Evolutionary conservation across 2,329 filamentous ascomycete species (phyloP), one percentile per base, ranked within the genome.

Genomic region (Aspergillus sp.): DNA sequence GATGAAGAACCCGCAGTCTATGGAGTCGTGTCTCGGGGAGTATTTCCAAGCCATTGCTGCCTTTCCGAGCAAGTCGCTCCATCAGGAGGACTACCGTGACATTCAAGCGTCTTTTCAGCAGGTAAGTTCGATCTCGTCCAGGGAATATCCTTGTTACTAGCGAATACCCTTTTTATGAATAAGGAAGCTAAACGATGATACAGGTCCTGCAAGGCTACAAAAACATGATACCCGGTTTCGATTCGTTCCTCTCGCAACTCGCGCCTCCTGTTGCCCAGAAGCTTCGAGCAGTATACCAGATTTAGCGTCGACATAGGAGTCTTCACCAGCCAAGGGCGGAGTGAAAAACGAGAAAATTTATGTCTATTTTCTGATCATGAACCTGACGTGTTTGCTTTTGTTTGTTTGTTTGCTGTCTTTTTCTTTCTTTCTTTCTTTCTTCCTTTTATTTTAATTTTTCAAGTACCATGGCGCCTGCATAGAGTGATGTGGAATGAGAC

Each of bases 31-130:
- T 48, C 74, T 98, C 36, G 75, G 85, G 33, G 80, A 85, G 47
- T 94, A 93, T 69, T 94, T 98, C 65, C 78, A 76, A 44, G 78
- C 87, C 48, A 94, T 97, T 70, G 86, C 91, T 10, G 76, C 79
- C 50, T 94, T 77, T 49, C 74, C 76, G 10, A 67, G 64, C 47
- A 73, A 89, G 65, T 80, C 80, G 48, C 67, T 73, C 30, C 79
- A 83, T 53, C 78, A 80, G 52, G 83, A 82, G 61, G 76, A 80
- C 54, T 69, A 67, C 51, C 60, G 57, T 48, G 81, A 83, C 49
- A 73, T 88, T 45, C 79, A 85, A 48, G 77, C 81, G 45, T 80
- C 83, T 35, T 94, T 94, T 67, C 82, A 87, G 62, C 81, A 85
- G 68, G 88, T 91, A 66, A 73, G 80, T 19, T 19, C 19, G 19